Base-by-base conservation (phyloP, 202 grass and related monocot genomes). In the Carex arenaria region DNA sequence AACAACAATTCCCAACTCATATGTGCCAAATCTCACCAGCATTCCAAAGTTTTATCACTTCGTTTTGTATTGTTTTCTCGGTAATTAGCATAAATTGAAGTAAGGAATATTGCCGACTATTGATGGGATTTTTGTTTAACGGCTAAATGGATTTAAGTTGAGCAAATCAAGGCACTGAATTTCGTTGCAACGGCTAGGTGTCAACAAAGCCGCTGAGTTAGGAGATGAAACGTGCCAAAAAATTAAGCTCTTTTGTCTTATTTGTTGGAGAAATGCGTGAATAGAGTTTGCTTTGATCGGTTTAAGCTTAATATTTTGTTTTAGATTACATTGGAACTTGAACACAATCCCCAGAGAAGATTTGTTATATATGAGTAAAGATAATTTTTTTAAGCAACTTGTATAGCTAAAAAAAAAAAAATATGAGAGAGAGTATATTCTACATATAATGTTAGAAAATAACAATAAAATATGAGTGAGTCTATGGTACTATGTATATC, bases 51-150 rank as follows among this genome's bases (percentile, higher is more conserved):
- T 26, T 31, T 60, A 28, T 66, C 51, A 66, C 34, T 64, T 81
- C 10, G 2, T 28, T 64, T 64, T 65, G 19, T 11, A 53, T 70
- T 51, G n/a, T 62, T 80, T 80, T 64, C 78, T 80, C 34, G 78
- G 59, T 64, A 80, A 38, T 82, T 23, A 68, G 28, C 34, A 67
- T 53, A 65, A 18, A 60, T 80, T 57, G 12, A 45, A 80, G 10
- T 18, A 66, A 30, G 61, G 79, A 82, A 82, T 67, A 54, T 52
- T 47, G 45, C 80, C 42, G 80, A 82, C 80, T 68, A n/a, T 67
- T 55, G 80, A 68, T 82, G 49, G 19, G 17, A 68, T 52, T 52
- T 30, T 30, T 30, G 64, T 82, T 82, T 65, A 47, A 28, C 7
- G 26, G 3, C 80, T 52, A 67, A 51, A 20, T 67, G 8, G 36